Base-by-base conservation (phyloP, 2,329 filamentous ascomycete species). In the Paecilomyces sp. region DNA sequence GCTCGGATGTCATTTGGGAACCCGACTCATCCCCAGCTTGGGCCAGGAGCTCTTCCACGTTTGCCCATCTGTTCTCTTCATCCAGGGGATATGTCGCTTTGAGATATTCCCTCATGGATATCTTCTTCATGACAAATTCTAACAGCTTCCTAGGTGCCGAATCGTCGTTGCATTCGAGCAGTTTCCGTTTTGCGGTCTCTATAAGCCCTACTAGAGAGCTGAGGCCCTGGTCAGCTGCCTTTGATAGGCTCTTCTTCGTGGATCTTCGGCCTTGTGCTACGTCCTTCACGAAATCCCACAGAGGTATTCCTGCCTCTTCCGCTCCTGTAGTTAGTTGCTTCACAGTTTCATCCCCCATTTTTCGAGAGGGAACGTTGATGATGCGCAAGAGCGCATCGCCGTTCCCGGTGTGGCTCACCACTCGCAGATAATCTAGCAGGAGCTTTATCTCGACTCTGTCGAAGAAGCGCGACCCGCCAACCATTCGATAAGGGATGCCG, bases 381-480 rank as follows among this genome's bases (percentile, higher is more conserved):
- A 97, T 86, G 33, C 91, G 85, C 3, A 88, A 84, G 0, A 97
- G 76, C 0, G 91, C 91, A 70, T 97, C 92, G 66, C 92, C 96
- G 70, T 95, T 92, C 54, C 90, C 83, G 1, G 92, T 90, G 63
- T 95, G 89, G 68, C 90, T 85, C 33, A 97, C 86, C 3, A 95
- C 88, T 33, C 92, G 85, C 13, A 97, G 80, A 71, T 99, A 97
- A 71, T 97, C 92, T 3, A 97, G 76, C 0, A 97, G 72, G 6
- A 91, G 82, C 72, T 94, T 95, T 70, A 97, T 88, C 71, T 99
- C 93, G 2, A 86, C 83, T 57, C 94, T 86, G 66, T 99, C 94
- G 68, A 95, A 97, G 72, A 99, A 99, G 60, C 90, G 89, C 63
- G 86, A 85, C 1, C 94, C 93, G 67, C 89, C 93, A 57, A 97